Conservation (phyloP, 1,284 basidiomycete species). For the Moniliella sp. region DNA sequence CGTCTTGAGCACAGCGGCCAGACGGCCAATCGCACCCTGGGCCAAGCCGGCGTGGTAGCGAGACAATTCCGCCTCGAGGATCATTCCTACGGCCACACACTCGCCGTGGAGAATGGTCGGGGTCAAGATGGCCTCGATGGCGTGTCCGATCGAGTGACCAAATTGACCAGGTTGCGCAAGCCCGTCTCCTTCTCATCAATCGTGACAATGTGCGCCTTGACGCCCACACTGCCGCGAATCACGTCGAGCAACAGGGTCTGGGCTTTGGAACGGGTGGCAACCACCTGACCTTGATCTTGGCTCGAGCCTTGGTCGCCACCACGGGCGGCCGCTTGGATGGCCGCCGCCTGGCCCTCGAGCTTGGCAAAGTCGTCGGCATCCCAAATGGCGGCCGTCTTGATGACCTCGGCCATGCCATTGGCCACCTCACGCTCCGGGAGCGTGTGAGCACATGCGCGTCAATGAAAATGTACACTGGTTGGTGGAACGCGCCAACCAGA, state of each 20-base stretch:
- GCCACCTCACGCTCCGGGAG: conserved; percentile 79
- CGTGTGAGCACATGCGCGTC: conserved; percentile 87
- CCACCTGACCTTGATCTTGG: conserved; percentile 17
- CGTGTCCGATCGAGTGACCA: conserved; percentile 31
- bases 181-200: conserved; percentile 33
- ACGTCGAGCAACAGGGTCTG: conserved; percentile 31
- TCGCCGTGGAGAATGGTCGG: conserved; percentile 32
- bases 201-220: conserved; percentile 32
- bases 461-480: conserved; percentile 89
- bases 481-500: conserved; percentile 93
- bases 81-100: conserved; percentile 31
- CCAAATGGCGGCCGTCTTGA: conserved; percentile 44
- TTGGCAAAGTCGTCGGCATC: conserved; percentile 29
- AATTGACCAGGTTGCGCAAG: conserved; percentile 33
- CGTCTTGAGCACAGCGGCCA: conserved; percentile 21
- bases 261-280: conserved; percentile 18
- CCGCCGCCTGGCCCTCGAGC: conserved; percentile 23
- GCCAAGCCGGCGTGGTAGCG: conserved; percentile 20
- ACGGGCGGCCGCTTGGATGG: conserved; percentile 20
- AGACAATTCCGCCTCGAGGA: conserved; percentile 30
- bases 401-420: conserved; percentile 94
- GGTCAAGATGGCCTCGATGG: conserved; percentile 31
- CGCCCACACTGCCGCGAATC: conserved; percentile 30
- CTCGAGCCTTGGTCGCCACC: conserved; percentile 7
- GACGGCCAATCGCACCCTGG: conserved; percentile 25